Evolutionary conservation across 352 stramenopile species (phyloP).

Genomic region (Globisporangium heterothallicum): DNA sequence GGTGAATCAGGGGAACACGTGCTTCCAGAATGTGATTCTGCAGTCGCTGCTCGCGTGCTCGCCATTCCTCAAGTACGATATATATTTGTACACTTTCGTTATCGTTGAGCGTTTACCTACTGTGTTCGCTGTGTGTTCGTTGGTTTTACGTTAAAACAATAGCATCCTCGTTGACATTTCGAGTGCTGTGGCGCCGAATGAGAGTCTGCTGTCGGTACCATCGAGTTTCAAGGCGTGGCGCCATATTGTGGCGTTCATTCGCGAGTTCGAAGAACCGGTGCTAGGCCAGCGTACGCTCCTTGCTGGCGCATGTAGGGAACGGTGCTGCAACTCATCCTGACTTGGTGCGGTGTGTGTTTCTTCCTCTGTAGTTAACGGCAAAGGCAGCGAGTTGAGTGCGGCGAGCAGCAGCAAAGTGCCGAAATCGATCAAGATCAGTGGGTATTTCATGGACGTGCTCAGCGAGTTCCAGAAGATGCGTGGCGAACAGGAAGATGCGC

Average conservation of each 20-base stretch:
- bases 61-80: constrained; percentile 73
- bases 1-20: constrained; percentile 85
- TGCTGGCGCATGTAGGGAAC: too few species aligned
- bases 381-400: constrained; percentile 17
- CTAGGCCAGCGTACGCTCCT: constrained; percentile 50
- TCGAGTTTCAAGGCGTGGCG: constrained; percentile 65
- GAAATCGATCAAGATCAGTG: constrained; percentile 72
- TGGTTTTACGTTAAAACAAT: neutral
- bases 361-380: constrained; percentile 14
- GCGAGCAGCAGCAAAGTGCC: constrained; percentile 43
- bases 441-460: constrained; percentile 79
- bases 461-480: constrained; percentile 80
- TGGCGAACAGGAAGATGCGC: constrained; percentile 75
- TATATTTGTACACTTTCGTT: neutral
- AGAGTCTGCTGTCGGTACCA: constrained; percentile 35
- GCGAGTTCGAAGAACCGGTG: constrained; percentile 78
- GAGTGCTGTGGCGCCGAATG: constrained; percentile 28
- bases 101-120: too few species aligned
- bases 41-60: constrained; percentile 75
- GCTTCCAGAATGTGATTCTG: constrained; percentile 87
- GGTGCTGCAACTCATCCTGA: too few species aligned
- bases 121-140: neutral
- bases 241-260: constrained; percentile 75
- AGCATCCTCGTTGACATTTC: constrained; percentile 74
- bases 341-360: too few species aligned